Conservation (phyloP, 116 monocot species). For the Posidonia oceanica region DNA sequence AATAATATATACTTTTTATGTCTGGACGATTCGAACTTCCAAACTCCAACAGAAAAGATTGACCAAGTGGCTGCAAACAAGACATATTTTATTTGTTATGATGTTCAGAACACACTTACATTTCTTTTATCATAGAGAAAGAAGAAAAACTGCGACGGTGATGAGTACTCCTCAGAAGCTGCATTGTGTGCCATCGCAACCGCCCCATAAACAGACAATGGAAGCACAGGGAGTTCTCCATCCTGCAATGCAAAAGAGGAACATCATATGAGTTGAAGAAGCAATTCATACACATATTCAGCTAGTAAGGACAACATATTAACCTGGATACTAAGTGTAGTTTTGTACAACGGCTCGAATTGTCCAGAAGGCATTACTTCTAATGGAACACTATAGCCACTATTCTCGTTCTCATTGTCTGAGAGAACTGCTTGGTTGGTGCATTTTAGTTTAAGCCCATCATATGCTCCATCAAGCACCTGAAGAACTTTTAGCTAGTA, state of each 20-base stretch:
- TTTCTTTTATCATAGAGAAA: constrained; percentile 93
- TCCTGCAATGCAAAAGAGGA: constrained; percentile 28
- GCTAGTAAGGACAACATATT: too few relatives aligned
- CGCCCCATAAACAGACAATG: constrained; percentile 89
- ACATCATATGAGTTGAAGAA: background rate
- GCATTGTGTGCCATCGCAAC: constrained; percentile 83
- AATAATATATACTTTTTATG: too few relatives aligned
- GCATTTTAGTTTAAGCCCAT: constrained; percentile 66
- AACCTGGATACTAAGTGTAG: constrained; percentile 78
- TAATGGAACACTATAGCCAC: constrained; percentile 59
- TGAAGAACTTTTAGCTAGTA: constrained; percentile 10
- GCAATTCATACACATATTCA: background rate
- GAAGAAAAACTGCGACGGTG: constrained; percentile 87
- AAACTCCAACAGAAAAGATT: too few relatives aligned
- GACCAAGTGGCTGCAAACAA: too few relatives aligned
- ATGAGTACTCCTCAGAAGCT: constrained; percentile 79
- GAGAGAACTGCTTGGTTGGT: constrained; percentile 70
- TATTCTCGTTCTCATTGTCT: constrained; percentile 53
- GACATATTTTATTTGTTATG: background rate
- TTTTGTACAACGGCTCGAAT: constrained; percentile 91
- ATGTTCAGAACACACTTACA: constrained; percentile 34
- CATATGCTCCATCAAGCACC: constrained; percentile 82
- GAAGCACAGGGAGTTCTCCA: constrained; percentile 89
- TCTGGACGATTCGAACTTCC: too few relatives aligned
- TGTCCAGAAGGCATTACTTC: constrained; percentile 89